A percentile compares a stretch with the other conserved stretches of the same genome.
phyloP scores from a whole-genome alignment of 1,139 yeast genomes.

The Saccharomyces hybrid region DNA sequence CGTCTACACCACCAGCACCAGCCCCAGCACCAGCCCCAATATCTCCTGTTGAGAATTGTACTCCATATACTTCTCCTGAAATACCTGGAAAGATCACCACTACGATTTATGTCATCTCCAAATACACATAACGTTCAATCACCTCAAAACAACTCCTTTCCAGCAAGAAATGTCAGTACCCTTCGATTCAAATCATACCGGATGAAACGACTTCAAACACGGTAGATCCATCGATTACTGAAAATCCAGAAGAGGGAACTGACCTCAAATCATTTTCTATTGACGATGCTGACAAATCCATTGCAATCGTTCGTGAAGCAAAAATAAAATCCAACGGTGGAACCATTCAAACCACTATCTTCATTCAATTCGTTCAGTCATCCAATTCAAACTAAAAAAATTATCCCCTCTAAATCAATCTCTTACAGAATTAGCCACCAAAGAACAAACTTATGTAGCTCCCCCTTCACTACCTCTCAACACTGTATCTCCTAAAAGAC shows the following conservation, averaged over 20 bases:
- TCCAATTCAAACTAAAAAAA: not conserved
- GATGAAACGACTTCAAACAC: not conserved
- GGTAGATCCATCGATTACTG: not conserved
- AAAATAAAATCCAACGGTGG: not conserved
- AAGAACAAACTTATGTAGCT: not conserved
- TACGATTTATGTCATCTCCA: conserved; percentile 15
- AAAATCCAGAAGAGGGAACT: not conserved
- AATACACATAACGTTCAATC: not conserved
- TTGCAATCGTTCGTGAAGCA: not conserved
- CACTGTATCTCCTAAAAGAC: conserved; percentile 20
- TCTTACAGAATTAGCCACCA: not conserved
- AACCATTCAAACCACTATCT: not conserved
- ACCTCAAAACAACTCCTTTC: not conserved
- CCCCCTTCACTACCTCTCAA: conserved; percentile 1
- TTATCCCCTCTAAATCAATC: not conserved
- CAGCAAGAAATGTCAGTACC: not conserved
- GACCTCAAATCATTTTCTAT: not conserved
- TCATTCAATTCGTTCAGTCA: conserved; percentile 1
- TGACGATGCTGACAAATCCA: not conserved
- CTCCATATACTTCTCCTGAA: conserved; percentile 6
- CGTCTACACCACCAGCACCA: conserved; percentile 11
- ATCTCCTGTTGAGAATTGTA: conserved; percentile 7
- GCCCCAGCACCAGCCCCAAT: not conserved
- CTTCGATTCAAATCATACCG: not conserved
- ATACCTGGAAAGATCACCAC: conserved; percentile 21